Evolutionary conservation across 805 yeast genomes (phyloP).

Genomic region (Diddensiella caesifluorescens): DNA sequence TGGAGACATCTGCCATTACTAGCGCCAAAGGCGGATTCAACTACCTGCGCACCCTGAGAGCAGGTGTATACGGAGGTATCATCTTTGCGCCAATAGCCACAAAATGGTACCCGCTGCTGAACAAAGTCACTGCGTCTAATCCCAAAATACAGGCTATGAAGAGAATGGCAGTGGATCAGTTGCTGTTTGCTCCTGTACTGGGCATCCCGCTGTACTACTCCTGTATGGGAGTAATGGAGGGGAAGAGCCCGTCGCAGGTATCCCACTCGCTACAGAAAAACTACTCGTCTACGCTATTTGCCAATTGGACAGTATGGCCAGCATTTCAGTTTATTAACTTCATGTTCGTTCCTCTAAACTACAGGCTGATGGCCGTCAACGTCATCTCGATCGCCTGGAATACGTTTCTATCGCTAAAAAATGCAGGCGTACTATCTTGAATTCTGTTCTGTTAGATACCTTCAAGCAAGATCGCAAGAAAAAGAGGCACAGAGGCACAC

Average conservation of each 20-base stretch:
- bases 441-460: too few species aligned
- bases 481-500: too few species aligned
- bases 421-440: slow-evolving; percentile 27
- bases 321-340: slow-evolving; percentile 71
- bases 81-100: slow-evolving; percentile 74
- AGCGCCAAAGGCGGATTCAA: too few species aligned
- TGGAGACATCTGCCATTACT: neutral
- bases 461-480: too few species aligned
- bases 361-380: slow-evolving; percentile 64
- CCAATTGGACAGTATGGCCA: slow-evolving; percentile 92
- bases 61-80: slow-evolving; percentile 63
- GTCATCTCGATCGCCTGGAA: slow-evolving; percentile 78
- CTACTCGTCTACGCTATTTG: slow-evolving; percentile 50
- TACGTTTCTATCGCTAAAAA: slow-evolving; percentile 62
- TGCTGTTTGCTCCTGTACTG: slow-evolving; percentile 64
- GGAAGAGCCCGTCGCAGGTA: slow-evolving; percentile 39
- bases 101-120: slow-evolving; percentile 55
- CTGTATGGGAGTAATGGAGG: slow-evolving; percentile 63
- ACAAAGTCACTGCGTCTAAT: slow-evolving; percentile 34
- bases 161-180: slow-evolving; percentile 67
- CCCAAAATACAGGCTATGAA: slow-evolving; percentile 35
- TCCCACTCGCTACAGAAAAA: slow-evolving; percentile 33
- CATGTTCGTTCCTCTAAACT: slow-evolving; percentile 62
- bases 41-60: slow-evolving; percentile 51
- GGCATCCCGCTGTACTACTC: slow-evolving; percentile 68